Conservation (phyloP, 768 basidiomycete species). For the Leccinellum luteum region DNA sequence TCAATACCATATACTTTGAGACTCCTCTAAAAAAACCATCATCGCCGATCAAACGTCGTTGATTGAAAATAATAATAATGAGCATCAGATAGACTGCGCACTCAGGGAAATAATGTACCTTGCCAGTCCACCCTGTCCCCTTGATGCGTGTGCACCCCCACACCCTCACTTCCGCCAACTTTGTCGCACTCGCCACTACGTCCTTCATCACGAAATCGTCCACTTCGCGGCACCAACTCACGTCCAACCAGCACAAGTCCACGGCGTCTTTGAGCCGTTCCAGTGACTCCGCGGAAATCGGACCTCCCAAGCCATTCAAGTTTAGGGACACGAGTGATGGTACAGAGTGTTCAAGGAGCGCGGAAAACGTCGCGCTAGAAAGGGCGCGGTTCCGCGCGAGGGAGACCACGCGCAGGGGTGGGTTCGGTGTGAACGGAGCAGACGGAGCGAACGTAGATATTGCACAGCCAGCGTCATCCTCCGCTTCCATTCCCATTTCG, state of each 20-base stretch:
- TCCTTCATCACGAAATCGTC: slow-evolving; percentile 81
- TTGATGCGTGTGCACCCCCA: slow-evolving; percentile 55
- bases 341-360: slow-evolving; percentile 70
- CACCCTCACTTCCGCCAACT: slow-evolving; percentile 45
- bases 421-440: slow-evolving; percentile 30
- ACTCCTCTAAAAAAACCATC: slow-evolving; percentile 15
- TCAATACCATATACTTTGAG: slow-evolving; percentile 32
- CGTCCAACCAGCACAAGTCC: slow-evolving; percentile 60
- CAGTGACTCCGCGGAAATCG: slow-evolving; percentile 49
- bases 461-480: neutral
- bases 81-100: neutral
- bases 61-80: neutral
- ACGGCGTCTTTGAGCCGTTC: slow-evolving; percentile 33
- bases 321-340: slow-evolving; percentile 53
- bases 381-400: slow-evolving; percentile 62
- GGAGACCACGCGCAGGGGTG: slow-evolving; percentile 52
- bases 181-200: slow-evolving; percentile 47
- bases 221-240: slow-evolving; percentile 82
- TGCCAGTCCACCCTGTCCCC: slow-evolving; percentile 40
- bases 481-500: slow-evolving; percentile 20
- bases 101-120: slow-evolving; percentile 33
- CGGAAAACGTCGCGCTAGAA: slow-evolving; percentile 50
- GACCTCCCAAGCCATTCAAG: slow-evolving; percentile 73
- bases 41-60: neutral
- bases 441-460: neutral